A percentile compares a stretch with the other conserved stretches of the same genome.
Conservation (phyloP, 2,329 filamentous ascomycete species). For the Lanzia echinophila region DNA sequence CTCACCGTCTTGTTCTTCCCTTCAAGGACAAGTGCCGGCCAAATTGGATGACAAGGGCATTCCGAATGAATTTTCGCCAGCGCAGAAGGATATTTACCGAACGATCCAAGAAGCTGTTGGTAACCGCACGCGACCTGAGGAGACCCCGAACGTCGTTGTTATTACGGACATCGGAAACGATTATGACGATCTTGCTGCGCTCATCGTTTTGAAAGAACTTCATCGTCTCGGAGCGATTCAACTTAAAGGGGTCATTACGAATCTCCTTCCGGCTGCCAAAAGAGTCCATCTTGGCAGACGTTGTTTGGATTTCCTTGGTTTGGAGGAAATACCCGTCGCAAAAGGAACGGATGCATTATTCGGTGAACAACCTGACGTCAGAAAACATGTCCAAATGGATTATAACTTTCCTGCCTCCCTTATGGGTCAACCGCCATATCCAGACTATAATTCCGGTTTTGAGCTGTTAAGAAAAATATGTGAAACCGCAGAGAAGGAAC, state of each 20-base stretch:
- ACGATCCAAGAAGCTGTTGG: neutral
- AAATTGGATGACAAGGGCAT: too few species aligned
- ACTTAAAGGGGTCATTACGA: conserved; percentile 25
- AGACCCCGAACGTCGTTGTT: conserved; percentile 18
- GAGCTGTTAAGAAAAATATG: too few species aligned
- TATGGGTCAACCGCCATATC: conserved; percentile 9
- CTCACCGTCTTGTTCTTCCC: too few species aligned
- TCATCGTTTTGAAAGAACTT: conserved; percentile 25
- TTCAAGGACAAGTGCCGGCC: too few species aligned
- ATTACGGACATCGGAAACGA: conserved; percentile 29
- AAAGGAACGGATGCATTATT: conserved; percentile 7
- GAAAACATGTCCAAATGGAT: too few species aligned
- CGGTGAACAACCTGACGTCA: conserved; percentile 12
- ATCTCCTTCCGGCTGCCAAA: conserved; percentile 18
- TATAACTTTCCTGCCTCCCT: conserved; percentile 22
- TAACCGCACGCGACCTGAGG: neutral
- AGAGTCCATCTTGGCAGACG: conserved; percentile 22
- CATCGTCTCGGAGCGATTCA: conserved; percentile 22
- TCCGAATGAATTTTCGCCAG: too few species aligned
- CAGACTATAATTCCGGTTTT: too few species aligned
- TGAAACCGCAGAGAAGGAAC: too few species aligned
- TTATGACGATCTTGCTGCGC: conserved; percentile 26
- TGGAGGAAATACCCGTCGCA: conserved; percentile 19
- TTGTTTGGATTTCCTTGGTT: conserved; percentile 19
- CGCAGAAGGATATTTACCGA: conserved; percentile 31